Evolutionary conservation across 2,329 filamentous ascomycete genomes (phyloP), one percentile per base, ranked within the genome.

Genomic region (Exophiala oligosperma): DNA sequence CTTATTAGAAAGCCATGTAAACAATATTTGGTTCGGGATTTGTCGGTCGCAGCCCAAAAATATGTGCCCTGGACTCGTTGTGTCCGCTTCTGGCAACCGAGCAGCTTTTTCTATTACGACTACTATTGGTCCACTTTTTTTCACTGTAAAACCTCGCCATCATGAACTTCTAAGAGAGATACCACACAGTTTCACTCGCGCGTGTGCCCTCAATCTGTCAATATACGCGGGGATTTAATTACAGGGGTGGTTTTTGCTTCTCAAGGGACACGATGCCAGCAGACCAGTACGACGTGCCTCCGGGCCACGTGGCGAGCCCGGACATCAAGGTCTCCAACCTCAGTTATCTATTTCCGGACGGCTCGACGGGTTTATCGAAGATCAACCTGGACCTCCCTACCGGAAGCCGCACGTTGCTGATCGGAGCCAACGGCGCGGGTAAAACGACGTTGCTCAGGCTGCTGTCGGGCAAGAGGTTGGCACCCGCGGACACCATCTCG

Each of bases 361-460:
- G 89, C 71, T 87, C 87, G 46, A 84, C 82, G n/a, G 94, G 93
- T 56, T 80, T 99, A 32, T 77, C 81, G 51, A 76, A 92, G 73
- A 83, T 99, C 68, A 80, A 77, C 26, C 83, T 99, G 54, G 79
- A 86, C 60, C 84, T 97, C 24, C 93, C 94, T 2, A 80, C 91
- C 0, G 86, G 89, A 57, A 94, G 90, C 59, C 89, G 94, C 61
- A 96, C 93, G 1, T 84, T 97, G 12, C 82, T 97, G 41, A 95
- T 97, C 70, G 94, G 94, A 21, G 84, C 94, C 72, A 99, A 99
- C 74, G 94, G 94, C 63, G 93, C 94, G 21, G 94, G 94, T 65
- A 99, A 99, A 78, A 97, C 94, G 7, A 99, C 94, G 0, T 87
- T 99, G 57, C 87, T 99, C 48, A 92, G 92, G 60, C 89, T 99